Evolutionary conservation across 192 early-diverging fungal genomes (phyloP), one percentile per base, ranked within the genome.

Genomic region (Rhizophagus clarus): DNA sequence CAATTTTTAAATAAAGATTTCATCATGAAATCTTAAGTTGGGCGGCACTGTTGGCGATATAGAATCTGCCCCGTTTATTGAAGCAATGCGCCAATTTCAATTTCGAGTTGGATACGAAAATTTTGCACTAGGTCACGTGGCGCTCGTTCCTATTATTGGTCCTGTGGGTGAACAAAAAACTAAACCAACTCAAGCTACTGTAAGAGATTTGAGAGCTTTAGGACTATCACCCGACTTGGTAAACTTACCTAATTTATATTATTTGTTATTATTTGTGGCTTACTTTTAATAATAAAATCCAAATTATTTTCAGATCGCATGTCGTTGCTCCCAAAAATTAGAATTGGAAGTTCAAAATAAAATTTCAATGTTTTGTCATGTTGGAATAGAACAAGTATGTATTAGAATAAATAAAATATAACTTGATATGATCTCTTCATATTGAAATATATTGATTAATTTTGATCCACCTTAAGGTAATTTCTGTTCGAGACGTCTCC

Each of bases 21-120:
- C 40, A 34, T 42, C 11, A 8, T 20, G 11, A 24, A 45, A 34
- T 34, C 49, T 45, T 40, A 31, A 79, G 81, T 76, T 99, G 47
- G 97, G 98, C 82, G 98, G 98, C 70, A 98, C 97, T 62, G 97
- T 99, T 20, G 98, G 98, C 81, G 98, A 99, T 82, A 98, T 99
- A 81, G 98, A 99, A 86, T 97, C 96, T 26, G 97, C 97, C 64
- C 98, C 97, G n/a, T 99, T 98, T 81, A 93, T 98, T 77, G 98
- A 99, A 87, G 98, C 98, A 32, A 97, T 99, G 95, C 94, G 98
- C 76, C 98, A 99, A 86, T 99, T 99, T 92, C 98, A 99, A 86
- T 98, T 98, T 91, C 94, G 97, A 81, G 98, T 99, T 29, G 98
- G 98, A 20, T 93, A 94, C 84, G 96, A 97, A 76, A 99, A 99